Conservation (phyloP, 441 rosid genomes). For the Bocquillonia castaneifolia region DNA sequence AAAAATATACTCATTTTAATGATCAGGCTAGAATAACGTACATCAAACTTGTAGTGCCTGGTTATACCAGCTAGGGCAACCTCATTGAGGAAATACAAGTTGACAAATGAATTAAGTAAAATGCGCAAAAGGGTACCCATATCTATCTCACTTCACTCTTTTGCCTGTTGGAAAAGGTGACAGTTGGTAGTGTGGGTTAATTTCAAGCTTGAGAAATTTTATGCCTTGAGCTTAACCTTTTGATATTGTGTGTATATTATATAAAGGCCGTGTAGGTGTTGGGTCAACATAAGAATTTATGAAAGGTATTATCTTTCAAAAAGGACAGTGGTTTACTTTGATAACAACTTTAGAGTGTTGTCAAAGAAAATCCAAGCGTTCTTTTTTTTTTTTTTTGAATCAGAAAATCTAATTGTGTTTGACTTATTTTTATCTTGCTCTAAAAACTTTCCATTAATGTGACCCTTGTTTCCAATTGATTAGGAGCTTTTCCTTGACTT, state of each 20-base stretch:
- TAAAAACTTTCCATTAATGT: background rate
- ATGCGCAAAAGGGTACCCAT: background rate
- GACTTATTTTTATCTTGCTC: slow-evolving; percentile 1
- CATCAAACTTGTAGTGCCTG: slow-evolving; percentile 44
- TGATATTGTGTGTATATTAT: background rate
- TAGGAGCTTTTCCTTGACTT: background rate
- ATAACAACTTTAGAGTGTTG: slow-evolving; percentile 19
- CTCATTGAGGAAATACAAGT: slow-evolving; percentile 1
- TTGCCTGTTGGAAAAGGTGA: background rate
- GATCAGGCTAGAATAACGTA: too few relatives aligned
- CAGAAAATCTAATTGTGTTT: slow-evolving; percentile 19
- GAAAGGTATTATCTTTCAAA: background rate
- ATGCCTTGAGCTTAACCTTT: background rate
- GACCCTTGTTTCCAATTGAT: background rate
- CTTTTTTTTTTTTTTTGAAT: too few relatives aligned
- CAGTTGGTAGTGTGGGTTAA: background rate
- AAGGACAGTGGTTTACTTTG: background rate
- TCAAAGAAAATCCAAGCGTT: slow-evolving; percentile 19
- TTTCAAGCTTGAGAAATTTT: background rate
- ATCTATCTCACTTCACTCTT: background rate
- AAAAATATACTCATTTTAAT: too few relatives aligned
- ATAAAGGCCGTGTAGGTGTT: background rate
- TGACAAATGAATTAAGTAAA: background rate
- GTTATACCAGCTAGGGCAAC: slow-evolving; percentile 27
- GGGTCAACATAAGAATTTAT: background rate